phyloP scores from a whole-genome alignment of 768 basidiomycete species.

The Termitomyces sp. region DNA sequence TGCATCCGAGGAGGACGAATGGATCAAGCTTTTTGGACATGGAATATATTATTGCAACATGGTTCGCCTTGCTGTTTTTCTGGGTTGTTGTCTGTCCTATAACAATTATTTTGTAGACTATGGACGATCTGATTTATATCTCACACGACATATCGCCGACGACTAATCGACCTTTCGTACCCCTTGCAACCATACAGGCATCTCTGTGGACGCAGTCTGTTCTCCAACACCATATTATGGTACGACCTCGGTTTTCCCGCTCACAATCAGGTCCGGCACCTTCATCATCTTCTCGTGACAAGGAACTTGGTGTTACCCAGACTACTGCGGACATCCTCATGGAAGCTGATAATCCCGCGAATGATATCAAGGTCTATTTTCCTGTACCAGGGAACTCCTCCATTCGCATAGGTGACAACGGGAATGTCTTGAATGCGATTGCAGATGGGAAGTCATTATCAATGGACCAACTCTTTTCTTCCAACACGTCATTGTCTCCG shows the following conservation, averaged over 20 bases:
- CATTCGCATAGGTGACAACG: constrained; percentile 67
- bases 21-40: constrained; percentile 61
- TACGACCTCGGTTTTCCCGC: constrained; percentile 33
- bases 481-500: constrained; percentile 14
- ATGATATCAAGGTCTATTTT: constrained; percentile 42
- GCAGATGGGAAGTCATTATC: constrained; percentile 30
- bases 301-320: constrained; percentile 63
- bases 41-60: constrained; percentile 87
- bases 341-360: constrained; percentile 16
- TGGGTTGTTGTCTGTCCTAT: background rate
- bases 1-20: constrained; percentile 63
- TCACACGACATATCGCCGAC: constrained; percentile 71
- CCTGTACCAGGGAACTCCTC: constrained; percentile 68
- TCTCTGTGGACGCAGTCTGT: constrained; percentile 77
- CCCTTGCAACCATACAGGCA: constrained; percentile 59
- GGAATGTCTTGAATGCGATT: constrained; percentile 35
- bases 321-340: constrained; percentile 46
- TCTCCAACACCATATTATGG: constrained; percentile 54
- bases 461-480: constrained; percentile 68
- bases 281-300: constrained; percentile 38
- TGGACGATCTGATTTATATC: constrained; percentile 74
- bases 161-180: constrained; percentile 64
- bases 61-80: constrained; percentile 37
- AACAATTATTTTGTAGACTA: constrained; percentile 39
- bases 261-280: constrained; percentile 4